phyloP scores from a whole-genome alignment of 805 yeast genomes.

The Priceomyces medius region DNA sequence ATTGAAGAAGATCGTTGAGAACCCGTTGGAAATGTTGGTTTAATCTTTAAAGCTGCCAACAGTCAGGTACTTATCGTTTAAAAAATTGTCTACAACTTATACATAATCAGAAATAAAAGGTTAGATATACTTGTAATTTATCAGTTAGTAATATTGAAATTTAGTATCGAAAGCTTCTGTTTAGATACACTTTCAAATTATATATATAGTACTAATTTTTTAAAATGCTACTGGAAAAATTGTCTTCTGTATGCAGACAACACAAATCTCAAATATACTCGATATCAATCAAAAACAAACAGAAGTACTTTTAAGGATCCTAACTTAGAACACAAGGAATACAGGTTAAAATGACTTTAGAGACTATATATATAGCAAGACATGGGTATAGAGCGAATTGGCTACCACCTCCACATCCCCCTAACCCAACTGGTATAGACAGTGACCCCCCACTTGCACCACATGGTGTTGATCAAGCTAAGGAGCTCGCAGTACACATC shows the following conservation, averaged over 20 bases:
- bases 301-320: no score
- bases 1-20: slow-evolving; percentile 86
- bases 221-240: no score
- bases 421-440: slow-evolving; percentile 84
- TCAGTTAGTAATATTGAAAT: background rate
- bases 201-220: background rate
- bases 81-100: slow-evolving; percentile 1
- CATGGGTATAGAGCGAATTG: slow-evolving; percentile 93
- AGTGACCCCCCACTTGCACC: slow-evolving; percentile 86
- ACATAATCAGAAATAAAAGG: background rate
- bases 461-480: slow-evolving; percentile 86
- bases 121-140: background rate
- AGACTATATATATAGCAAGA: slow-evolving; percentile 68
- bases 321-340: no score
- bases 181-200: no score
- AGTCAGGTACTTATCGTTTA: background rate
- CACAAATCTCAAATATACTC: no score
- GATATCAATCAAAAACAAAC: no score
- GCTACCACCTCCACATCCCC: slow-evolving; percentile 70
- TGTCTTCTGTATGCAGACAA: no score
- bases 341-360: slow-evolving; percentile 42
- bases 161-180: background rate
- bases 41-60: slow-evolving; percentile 32
- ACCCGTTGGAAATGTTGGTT: slow-evolving; percentile 90
- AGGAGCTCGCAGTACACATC: slow-evolving; percentile 67